Conservation (phyloP, 768 basidiomycete genomes). For the Phanerodontia chrysosporium region DNA sequence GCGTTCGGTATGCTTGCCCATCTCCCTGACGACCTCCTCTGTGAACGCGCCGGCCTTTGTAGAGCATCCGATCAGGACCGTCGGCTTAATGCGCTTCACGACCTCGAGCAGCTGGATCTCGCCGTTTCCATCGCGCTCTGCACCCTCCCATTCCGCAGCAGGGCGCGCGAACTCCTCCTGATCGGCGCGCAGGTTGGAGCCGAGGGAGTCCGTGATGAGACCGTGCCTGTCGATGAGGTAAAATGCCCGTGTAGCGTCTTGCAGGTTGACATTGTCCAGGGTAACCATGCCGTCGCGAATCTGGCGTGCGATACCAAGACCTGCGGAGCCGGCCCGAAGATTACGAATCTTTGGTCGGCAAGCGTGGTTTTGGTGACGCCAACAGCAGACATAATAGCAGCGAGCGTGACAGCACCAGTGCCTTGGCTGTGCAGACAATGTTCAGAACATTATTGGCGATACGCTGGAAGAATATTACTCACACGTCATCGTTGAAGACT, state of each 20-base stretch:
- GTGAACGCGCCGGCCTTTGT: conserved; percentile 72
- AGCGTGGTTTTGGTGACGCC: conserved; percentile 58
- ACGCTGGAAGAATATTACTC: conserved; percentile 7
- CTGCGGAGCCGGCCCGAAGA: conserved; percentile 81
- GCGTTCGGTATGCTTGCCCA: conserved; percentile 61
- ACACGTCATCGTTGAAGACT: conserved; percentile 83
- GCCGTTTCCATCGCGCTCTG: conserved; percentile 15
- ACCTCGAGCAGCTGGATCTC: conserved; percentile 57
- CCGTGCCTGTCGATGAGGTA: conserved; percentile 68
- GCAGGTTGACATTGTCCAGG: conserved; percentile 38
- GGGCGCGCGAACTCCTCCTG: conserved; percentile 50
- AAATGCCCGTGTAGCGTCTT: conserved; percentile 58
- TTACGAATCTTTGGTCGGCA: conserved; percentile 65
- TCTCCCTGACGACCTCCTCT: conserved; percentile 58
- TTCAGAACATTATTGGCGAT: background rate
- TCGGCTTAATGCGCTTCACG: conserved; percentile 67
- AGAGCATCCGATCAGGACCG: conserved; percentile 78
- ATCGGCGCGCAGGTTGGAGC: conserved; percentile 38
- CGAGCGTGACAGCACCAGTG: conserved; percentile 67
- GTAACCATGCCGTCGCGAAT: conserved; percentile 71
- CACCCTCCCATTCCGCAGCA: conserved; percentile 48
- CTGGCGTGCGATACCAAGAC: conserved; percentile 70
- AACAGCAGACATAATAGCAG: conserved; percentile 62
- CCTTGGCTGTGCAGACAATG: conserved; percentile 58
- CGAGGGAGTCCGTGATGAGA: conserved; percentile 47